Conservation (phyloP, 768 basidiomycete genomes). For the Auricularia cornea region DNA sequence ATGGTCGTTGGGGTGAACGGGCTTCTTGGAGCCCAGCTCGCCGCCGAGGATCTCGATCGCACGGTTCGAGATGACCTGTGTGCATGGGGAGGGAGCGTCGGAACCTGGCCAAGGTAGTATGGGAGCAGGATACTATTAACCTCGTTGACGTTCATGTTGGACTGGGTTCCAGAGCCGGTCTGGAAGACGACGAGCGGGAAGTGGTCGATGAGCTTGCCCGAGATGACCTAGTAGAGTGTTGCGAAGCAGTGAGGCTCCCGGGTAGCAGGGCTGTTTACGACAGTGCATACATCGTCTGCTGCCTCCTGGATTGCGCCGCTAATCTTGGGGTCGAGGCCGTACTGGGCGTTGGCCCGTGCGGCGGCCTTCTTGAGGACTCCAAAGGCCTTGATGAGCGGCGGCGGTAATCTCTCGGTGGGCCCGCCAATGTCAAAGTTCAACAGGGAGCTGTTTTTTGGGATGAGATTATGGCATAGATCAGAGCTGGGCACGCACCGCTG, state of each 20-base stretch:
- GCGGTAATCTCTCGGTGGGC: slow-evolving; percentile 83
- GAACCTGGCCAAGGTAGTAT: not conserved
- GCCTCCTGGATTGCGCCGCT: slow-evolving; percentile 85
- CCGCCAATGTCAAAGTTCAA: slow-evolving; percentile 99
- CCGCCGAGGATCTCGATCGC: slow-evolving; percentile 97
- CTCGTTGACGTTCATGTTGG: slow-evolving; percentile 99
- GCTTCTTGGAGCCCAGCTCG: slow-evolving; percentile 89
- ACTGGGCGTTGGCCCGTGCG: slow-evolving; percentile 76
- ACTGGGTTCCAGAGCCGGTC: slow-evolving; percentile 97
- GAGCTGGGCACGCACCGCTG: slow-evolving; percentile 54
- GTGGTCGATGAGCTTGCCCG: slow-evolving; percentile 87
- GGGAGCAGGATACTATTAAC: slow-evolving; percentile 25
- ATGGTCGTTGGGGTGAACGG: slow-evolving; percentile 98
- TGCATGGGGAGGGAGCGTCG: not conserved
- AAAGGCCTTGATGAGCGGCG: slow-evolving; percentile 95
- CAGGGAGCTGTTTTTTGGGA: slow-evolving; percentile 55
- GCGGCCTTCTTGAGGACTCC: slow-evolving; percentile 97
- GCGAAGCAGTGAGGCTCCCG: no score
- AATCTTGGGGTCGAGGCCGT: slow-evolving; percentile 85
- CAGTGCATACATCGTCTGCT: slow-evolving; percentile 72
- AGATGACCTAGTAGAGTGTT: slow-evolving; percentile 69
- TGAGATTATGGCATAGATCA: not conserved
- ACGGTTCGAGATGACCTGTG: slow-evolving; percentile 94
- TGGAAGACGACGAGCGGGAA: slow-evolving; percentile 99
- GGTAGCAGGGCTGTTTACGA: not conserved